phyloP scores from a whole-genome alignment of 1,139 yeast species.

The Zygoascus hellenicus region DNA sequence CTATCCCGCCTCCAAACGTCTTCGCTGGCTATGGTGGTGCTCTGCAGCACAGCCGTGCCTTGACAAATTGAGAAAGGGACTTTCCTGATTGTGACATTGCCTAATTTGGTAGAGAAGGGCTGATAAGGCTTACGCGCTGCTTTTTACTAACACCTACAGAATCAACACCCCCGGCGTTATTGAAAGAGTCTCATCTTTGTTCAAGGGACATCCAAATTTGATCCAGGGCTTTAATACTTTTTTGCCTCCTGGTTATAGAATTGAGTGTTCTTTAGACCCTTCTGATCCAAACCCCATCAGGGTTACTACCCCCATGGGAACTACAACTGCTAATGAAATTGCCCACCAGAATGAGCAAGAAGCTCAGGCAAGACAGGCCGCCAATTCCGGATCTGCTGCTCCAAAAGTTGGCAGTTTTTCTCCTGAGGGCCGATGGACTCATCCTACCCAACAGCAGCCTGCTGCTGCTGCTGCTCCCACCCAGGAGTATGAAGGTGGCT shows the following conservation, averaged over 20 bases:
- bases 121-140: background rate
- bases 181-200: conserved; percentile 84
- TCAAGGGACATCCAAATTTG: conserved; percentile 86
- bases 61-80: background rate
- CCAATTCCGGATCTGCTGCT: background rate
- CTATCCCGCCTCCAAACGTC: background rate
- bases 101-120: background rate
- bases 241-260: conserved; percentile 92
- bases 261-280: conserved; percentile 86
- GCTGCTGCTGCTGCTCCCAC: conserved; percentile 9
- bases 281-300: conserved; percentile 88
- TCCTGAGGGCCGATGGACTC: conserved; percentile 15
- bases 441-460: conserved; percentile 12
- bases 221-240: conserved; percentile 97
- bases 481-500: conserved; percentile 6
- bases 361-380: conserved; percentile 10
- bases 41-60: background rate
- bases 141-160: conserved; percentile 30
- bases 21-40: too few relatives aligned
- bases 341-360: conserved; percentile 13
- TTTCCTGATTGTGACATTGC: conserved; percentile 1
- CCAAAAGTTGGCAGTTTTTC: background rate
- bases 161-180: conserved; percentile 98
- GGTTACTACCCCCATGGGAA: conserved; percentile 94
- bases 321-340: conserved; percentile 52